These are phyloP conservation scores for Pistacia vera DNA, from an alignment of 345 rosid species.

Conservation along the genomic window DNA sequence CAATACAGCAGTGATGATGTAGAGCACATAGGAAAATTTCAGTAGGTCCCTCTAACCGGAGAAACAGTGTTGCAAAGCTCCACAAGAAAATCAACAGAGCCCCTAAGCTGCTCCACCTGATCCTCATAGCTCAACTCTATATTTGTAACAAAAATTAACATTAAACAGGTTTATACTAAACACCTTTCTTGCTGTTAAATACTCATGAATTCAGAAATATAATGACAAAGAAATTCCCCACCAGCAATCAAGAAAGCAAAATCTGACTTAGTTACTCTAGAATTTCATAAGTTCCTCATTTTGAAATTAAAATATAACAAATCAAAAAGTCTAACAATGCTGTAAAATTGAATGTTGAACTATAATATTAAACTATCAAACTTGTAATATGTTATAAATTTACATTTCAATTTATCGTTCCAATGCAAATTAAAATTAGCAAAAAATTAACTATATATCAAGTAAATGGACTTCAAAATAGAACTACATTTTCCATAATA, in stretches of 20 bases:
- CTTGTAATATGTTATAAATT: too few relatives aligned
- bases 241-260: too few relatives aligned
- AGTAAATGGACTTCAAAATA: not conserved
- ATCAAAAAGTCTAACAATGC: too few relatives aligned
- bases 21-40: conserved; percentile 7
- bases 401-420: too few relatives aligned
- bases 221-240: too few relatives aligned
- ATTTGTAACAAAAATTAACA: conserved; percentile 24
- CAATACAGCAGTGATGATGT: not conserved
- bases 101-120: conserved; percentile 67
- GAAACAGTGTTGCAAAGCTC: conserved; percentile 60
- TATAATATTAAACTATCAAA: too few relatives aligned
- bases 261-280: too few relatives aligned
- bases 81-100: conserved; percentile 79
- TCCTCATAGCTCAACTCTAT: conserved; percentile 58
- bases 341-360: too few relatives aligned
- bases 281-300: too few relatives aligned
- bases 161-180: not conserved
- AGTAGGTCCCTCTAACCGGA: conserved; percentile 39
- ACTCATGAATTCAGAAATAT: not conserved
- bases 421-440: not conserved
- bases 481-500: too few relatives aligned
- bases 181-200: not conserved
- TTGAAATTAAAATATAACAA: too few relatives aligned
- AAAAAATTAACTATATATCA: not conserved